These are phyloP conservation scores for Blastobotrys apis DNA, from an alignment of 1,139 yeast genomes.

Conservation along the genomic window DNA sequence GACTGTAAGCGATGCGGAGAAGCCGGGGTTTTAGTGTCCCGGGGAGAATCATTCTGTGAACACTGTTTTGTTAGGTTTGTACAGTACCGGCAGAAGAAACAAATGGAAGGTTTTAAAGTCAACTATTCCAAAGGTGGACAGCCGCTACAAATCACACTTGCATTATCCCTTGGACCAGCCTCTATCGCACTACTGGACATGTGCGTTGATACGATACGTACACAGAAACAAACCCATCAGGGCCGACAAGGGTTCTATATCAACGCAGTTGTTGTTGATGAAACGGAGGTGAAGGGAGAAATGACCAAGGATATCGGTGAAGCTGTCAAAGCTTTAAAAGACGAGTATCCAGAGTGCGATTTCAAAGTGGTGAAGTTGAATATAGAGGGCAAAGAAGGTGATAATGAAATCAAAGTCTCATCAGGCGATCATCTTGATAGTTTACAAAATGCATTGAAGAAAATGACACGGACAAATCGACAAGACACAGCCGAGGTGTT, in stretches of 20 bases:
- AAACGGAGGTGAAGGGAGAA: conserved; percentile 26
- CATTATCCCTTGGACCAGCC: conserved; percentile 62
- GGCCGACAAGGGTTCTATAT: conserved; percentile 68
- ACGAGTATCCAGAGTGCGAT: conserved; percentile 25
- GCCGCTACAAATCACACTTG: conserved; percentile 44
- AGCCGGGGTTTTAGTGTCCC: conserved; percentile 47
- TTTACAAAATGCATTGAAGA: conserved; percentile 3
- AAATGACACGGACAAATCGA: conserved; percentile 22
- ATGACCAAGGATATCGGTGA: conserved; percentile 15
- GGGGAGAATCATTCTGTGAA: conserved; percentile 68
- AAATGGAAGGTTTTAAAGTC: conserved; percentile 73
- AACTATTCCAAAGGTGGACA: conserved; percentile 37
- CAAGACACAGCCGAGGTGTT: conserved; percentile 58
- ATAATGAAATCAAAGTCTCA: not conserved
- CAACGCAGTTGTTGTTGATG: conserved; percentile 52
- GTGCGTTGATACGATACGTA: conserved; percentile 53
- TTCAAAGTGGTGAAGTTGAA: conserved; percentile 14
- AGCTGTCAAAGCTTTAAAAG: conserved; percentile 24
- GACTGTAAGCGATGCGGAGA: conserved; percentile 48
- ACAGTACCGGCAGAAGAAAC: conserved; percentile 74
- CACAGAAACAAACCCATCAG: conserved; percentile 55
- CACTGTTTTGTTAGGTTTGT: conserved; percentile 70
- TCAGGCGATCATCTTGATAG: not conserved
- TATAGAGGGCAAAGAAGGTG: conserved; percentile 1
- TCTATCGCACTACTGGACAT: conserved; percentile 68